A percentile compares a stretch with the other conserved stretches of the same genome.
phyloP scores from a whole-genome alignment of 2,329 filamentous ascomycete genomes.

The Penicillium sp. region DNA sequence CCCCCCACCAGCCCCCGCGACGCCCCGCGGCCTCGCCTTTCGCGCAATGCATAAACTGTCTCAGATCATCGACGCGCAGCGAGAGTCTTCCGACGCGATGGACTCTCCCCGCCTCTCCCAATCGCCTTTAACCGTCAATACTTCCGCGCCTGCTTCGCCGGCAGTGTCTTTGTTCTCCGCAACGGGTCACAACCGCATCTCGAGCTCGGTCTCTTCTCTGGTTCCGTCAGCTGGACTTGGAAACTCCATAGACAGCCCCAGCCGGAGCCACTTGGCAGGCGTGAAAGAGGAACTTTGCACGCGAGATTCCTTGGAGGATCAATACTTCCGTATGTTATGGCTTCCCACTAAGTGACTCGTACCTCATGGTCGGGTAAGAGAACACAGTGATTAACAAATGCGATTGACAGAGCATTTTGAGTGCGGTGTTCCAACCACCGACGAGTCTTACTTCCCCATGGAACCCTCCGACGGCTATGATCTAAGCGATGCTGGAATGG shows the following conservation, averaged over 20 bases:
- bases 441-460: slow-evolving; percentile 33
- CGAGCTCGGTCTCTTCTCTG: slow-evolving; percentile 76
- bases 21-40: slow-evolving; percentile 13
- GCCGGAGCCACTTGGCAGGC: slow-evolving; percentile 72
- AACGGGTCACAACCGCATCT: slow-evolving; percentile 41
- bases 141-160: slow-evolving; percentile 43
- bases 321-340: slow-evolving; percentile 69
- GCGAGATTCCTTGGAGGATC: slow-evolving; percentile 58
- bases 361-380: neutral
- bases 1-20: slow-evolving; percentile 13
- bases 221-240: slow-evolving; percentile 59
- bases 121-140: slow-evolving; percentile 35
- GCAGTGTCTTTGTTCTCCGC: slow-evolving; percentile 44
- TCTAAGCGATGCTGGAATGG: slow-evolving; percentile 66
- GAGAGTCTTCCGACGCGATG: slow-evolving; percentile 23
- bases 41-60: slow-evolving; percentile 38
- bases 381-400: slow-evolving; percentile 9
- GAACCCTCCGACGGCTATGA: slow-evolving; percentile 40
- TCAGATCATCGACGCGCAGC: slow-evolving; percentile 36
- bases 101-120: slow-evolving; percentile 28
- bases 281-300: slow-evolving; percentile 82
- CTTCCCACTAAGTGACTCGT: slow-evolving; percentile 29
- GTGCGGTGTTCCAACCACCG: slow-evolving; percentile 28
- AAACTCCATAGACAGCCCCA: slow-evolving; percentile 51
- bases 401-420: slow-evolving; percentile 39